Evolutionary conservation across 2,329 filamentous ascomycete species (phyloP).

Genomic region (Orbilia javanica): DNA sequence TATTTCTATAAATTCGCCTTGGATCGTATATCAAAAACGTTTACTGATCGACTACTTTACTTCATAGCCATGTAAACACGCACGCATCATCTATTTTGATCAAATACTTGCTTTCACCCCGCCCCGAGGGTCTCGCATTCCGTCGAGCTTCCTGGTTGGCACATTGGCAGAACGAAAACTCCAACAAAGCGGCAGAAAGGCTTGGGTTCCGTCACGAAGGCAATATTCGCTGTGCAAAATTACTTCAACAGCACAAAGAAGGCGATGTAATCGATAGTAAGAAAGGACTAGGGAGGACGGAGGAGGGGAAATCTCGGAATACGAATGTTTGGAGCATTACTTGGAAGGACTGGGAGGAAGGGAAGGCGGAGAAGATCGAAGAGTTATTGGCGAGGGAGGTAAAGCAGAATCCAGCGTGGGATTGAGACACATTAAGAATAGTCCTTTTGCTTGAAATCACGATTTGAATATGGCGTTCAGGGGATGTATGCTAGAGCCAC

Average conservation of each 20-base stretch:
- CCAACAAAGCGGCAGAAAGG: slow-evolving; percentile 42
- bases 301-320: slow-evolving; percentile 49
- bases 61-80: slow-evolving; percentile 40
- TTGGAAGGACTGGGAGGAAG: slow-evolving; percentile 55
- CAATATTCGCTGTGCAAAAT: slow-evolving; percentile 31
- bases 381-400: slow-evolving; percentile 44
- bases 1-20: neutral
- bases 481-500: neutral
- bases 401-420: slow-evolving; percentile 38
- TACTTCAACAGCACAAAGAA: slow-evolving; percentile 43
- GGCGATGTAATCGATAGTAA: slow-evolving; percentile 32
- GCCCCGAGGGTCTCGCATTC: slow-evolving; percentile 51
- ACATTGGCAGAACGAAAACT: slow-evolving; percentile 42
- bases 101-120: slow-evolving; percentile 46
- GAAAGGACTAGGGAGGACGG: slow-evolving; percentile 24
- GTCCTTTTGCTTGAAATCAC: neutral
- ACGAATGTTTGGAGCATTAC: slow-evolving; percentile 57
- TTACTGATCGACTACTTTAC: neutral
- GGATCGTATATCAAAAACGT: neutral
- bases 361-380: slow-evolving; percentile 27
- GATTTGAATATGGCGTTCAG: slow-evolving; percentile 5
- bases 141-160: slow-evolving; percentile 51
- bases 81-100: slow-evolving; percentile 46
- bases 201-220: slow-evolving; percentile 48
- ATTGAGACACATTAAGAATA: slow-evolving; percentile 1